Evolutionary conservation across 2,329 filamentous ascomycete species (phyloP), one percentile per base, ranked within the genome.

Genomic region (Aureobasidium lini): DNA sequence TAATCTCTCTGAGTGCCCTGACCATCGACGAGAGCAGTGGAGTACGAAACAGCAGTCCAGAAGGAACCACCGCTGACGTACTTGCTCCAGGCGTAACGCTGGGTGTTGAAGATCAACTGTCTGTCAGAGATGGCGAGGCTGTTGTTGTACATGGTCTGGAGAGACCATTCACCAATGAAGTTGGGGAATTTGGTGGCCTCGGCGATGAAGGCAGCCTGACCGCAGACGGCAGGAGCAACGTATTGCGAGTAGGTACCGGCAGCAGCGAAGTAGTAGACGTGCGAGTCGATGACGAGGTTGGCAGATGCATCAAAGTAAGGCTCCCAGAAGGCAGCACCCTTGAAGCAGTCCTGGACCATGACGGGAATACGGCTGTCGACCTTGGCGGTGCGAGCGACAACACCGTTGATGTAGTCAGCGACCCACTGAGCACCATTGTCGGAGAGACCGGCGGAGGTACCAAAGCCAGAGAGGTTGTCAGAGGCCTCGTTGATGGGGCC

Each of bases 401-500:
- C 65, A 28, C 65, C 69, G 42, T 68, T 61, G 34, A 72, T 66
- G 63, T 73, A 74, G 9, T 65, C 69, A 11, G 66, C 62, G 7
- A 72, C 64, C 68, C 69, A 74, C 28, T 61, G 63, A 10, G 66
- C 65, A 34, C 67, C 70, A n/a, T 62, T 62, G 6, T 64, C 64
- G 1, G 68, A 64, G 4, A 75, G 65, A 16, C 67, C 68, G 16
- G 66, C 66, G 3, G 69, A 61, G 6, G 66, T 68, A 40, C 66
- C 71, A 52, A 74, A 73, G 18, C 61, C 65, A 7, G 64, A 60
- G 36, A 73, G 62, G 61, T 71, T 72, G 64, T 75, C 73, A 40
- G 56, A 47, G 13, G 60, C 56, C 39, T 63, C 62, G 56, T 63
- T 63, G 60, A 61, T 60, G 28, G 59, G 57, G 7, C 37, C 60